Evolutionary conservation across 2,329 filamentous ascomycete genomes (phyloP), one percentile per base, ranked within the genome.

Genomic region (Piedraia hortae): DNA sequence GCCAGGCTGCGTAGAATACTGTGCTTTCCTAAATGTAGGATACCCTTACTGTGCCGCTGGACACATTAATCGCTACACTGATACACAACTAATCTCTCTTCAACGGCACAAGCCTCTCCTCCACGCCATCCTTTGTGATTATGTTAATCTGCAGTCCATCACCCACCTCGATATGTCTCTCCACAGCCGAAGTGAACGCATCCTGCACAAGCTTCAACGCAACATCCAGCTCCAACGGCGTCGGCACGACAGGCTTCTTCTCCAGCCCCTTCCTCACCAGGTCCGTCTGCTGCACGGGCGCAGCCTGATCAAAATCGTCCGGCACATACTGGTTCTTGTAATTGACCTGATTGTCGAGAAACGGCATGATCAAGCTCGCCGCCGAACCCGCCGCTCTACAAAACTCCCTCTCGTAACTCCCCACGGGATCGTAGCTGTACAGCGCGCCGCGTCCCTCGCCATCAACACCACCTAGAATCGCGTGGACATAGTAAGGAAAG

Each of bases 341-440:
- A 54, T 93, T 93, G 55, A 97, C 85, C 52, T 97, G 88, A 48
- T 97, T 97, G 49, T 97, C 85, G 41, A 97, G 53, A 59, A 97
- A 97, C 2, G 85, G 85, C 74, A 91, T 97, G 50, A 97, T 97
- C 47, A 97, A 85, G 21, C 32, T 36, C 24, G 77, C 71, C 21
- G 75, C 71, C 8, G 85, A 80, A 37, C 85, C 85, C 18, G 75
- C 85, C 16, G 85, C 80, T 33, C 82, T 67, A 53, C 80, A 91
- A 53, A 89, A 75, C 53, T 97, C 85, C 33, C 85, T 59, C 58
- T 97, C 85, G 51, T 93, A 97, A 45, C 75, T 89, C 35, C 85
- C 85, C 18, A 97, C 85, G 1, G 85, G 85, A 44, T 97, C 85
- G 53, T 97, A 97, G 32, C 73, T 85, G 59, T 91, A 97, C 29